Conservation (phyloP, 2,329 filamentous ascomycete genomes). For the Paramyrothecium roridum region DNA sequence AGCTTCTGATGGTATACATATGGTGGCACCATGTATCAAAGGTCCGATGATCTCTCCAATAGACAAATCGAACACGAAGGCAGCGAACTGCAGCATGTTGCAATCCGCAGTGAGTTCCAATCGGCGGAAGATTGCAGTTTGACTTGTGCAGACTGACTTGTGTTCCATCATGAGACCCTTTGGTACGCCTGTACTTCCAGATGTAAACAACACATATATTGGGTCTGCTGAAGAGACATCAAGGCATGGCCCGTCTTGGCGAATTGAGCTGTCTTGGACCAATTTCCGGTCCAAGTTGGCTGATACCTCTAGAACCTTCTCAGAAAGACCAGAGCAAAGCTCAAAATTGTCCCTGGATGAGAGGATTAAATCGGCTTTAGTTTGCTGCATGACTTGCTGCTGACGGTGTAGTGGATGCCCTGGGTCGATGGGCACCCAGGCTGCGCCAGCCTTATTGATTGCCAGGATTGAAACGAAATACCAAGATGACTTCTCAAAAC, state of each 20-base stretch:
- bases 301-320: neutral
- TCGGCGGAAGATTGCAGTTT: neutral
- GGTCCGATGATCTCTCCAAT: slow-evolving; percentile 5
- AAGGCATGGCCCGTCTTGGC: neutral
- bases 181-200: slow-evolving; percentile 11
- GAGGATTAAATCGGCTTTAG: slow-evolving; percentile 1
- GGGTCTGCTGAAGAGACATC: neutral
- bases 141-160: slow-evolving; percentile 1
- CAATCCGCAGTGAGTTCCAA: neutral
- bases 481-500: slow-evolving; percentile 13
- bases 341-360: neutral
- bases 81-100: slow-evolving; percentile 7
- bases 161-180: slow-evolving; percentile 14
- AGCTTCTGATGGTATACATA: slow-evolving; percentile 10
- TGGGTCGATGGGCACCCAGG: slow-evolving; percentile 13
- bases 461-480: slow-evolving; percentile 12
- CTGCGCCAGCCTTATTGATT: slow-evolving; percentile 11
- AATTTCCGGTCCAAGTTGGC: neutral
- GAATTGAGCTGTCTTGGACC: neutral
- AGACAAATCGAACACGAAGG: slow-evolving; percentile 9
- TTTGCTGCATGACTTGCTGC: slow-evolving; percentile 7
- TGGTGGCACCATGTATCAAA: slow-evolving; percentile 5
- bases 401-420: slow-evolving; percentile 25
- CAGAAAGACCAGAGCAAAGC: neutral
- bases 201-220: neutral